A percentile compares a stretch with the other conserved stretches of the same genome.
phyloP scores from a whole-genome alignment of 371 early-diverging fungal species.

The Funneliformis caledonium region DNA sequence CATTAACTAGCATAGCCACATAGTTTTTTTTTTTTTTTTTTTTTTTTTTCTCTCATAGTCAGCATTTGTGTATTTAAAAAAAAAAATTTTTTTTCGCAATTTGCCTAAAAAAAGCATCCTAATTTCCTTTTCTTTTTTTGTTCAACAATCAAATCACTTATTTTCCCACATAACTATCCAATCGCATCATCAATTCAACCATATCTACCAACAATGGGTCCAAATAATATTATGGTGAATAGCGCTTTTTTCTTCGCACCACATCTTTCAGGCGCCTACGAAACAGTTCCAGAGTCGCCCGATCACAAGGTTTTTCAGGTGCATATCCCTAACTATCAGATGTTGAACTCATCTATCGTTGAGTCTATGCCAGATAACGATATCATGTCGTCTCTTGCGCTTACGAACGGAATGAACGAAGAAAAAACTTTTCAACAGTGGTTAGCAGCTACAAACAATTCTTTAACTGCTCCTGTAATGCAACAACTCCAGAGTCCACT shows the following conservation, averaged over 20 bases:
- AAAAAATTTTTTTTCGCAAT: neutral
- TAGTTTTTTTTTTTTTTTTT: neutral
- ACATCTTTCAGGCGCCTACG: constrained; percentile 14
- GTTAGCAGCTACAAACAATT: constrained; percentile 15
- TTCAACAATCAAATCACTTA: neutral
- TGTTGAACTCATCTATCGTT: neutral
- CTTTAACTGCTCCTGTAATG: constrained; percentile 19
- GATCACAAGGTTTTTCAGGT: constrained; percentile 27
- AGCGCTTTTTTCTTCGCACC: constrained; percentile 34
- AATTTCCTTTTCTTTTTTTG: constrained; percentile 25
- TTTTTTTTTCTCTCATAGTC: neutral
- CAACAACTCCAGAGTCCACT: constrained; percentile 11
- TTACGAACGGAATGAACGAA: constrained; percentile 15
- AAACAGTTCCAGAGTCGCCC: neutral
- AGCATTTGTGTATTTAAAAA: neutral
- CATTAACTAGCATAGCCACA: neutral
- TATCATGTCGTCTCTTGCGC: constrained; percentile 29
- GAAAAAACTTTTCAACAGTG: constrained; percentile 27
- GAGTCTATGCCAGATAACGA: constrained; percentile 27
- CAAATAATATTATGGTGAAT: constrained; percentile 35
- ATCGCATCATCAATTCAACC: neutral
- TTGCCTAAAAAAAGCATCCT: neutral
- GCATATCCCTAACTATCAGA: constrained; percentile 32
- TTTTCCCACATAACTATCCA: constrained; percentile 5
- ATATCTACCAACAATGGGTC: constrained; percentile 19